phyloP scores from a whole-genome alignment of 768 basidiomycete species.

The Lactarius psammicola region DNA sequence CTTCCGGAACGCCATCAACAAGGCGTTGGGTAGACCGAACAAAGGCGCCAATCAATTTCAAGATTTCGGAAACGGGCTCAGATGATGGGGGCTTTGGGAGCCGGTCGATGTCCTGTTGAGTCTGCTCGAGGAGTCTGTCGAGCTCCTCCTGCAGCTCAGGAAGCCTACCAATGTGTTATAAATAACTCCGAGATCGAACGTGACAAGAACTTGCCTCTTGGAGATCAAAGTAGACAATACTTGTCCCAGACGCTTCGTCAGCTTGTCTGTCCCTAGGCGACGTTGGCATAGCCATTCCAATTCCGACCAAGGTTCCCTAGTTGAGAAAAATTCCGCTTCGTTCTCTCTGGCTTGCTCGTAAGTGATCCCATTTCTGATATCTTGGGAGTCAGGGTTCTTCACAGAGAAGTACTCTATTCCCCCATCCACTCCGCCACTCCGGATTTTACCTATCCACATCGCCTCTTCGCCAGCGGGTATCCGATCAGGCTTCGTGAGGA shows the following conservation, averaged over 20 bases:
- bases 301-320: slow-evolving; percentile 18
- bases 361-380: slow-evolving; percentile 22
- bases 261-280: slow-evolving; percentile 26
- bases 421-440: not conserved
- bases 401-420: slow-evolving; percentile 24
- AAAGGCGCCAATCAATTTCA: slow-evolving; percentile 46
- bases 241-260: slow-evolving; percentile 20
- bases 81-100: slow-evolving; percentile 52
- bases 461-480: slow-evolving; percentile 25
- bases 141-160: slow-evolving; percentile 60
- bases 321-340: slow-evolving; percentile 20
- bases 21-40: slow-evolving; percentile 42
- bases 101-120: slow-evolving; percentile 33
- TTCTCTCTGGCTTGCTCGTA: slow-evolving; percentile 22
- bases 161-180: slow-evolving; percentile 41
- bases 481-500: slow-evolving; percentile 25
- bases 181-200: not conserved
- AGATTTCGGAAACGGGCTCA: slow-evolving; percentile 55
- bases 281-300: slow-evolving; percentile 17
- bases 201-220: slow-evolving; percentile 9
- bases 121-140: slow-evolving; percentile 40
- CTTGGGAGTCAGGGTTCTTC: slow-evolving; percentile 27
- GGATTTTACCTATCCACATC: slow-evolving; percentile 19
- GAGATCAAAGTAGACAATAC: slow-evolving; percentile 23
- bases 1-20: slow-evolving; percentile 51